Evolutionary conservation across 1,284 basidiomycete species (phyloP).

Genomic region (Ustilago sp.): DNA sequence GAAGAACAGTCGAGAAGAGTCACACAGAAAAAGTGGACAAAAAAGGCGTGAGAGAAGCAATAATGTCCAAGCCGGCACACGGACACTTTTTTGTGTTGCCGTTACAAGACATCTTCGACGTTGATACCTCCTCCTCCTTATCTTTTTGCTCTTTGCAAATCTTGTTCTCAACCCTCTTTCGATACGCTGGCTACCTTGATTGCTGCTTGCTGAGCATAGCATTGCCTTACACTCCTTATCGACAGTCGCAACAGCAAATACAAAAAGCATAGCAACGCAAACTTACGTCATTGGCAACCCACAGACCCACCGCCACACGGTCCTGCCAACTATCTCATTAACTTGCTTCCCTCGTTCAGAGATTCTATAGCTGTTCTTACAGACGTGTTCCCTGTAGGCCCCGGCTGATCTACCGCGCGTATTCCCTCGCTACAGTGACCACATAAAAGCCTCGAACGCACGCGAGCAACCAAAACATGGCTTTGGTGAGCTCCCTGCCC

Average conservation of each 20-base stretch:
- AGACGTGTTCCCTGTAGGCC: neutral
- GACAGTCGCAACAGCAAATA: neutral
- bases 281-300: neutral
- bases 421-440: neutral
- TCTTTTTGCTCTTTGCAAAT: conserved; percentile 2
- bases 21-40: neutral
- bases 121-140: neutral
- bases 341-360: neutral
- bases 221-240: neutral
- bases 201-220: conserved; percentile 3
- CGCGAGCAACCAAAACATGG: conserved; percentile 24
- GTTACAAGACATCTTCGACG: neutral
- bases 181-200: neutral
- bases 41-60: conserved; percentile 2
- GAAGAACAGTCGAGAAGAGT: conserved; percentile 9
- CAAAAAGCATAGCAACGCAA: conserved; percentile 2
- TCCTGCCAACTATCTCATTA: neutral
- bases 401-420: neutral
- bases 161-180: neutral
- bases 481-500: conserved; percentile 31
- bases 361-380: neutral
- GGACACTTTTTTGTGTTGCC: neutral
- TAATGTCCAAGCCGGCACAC: conserved; percentile 13
- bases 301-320: conserved; percentile 7
- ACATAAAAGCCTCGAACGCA: conserved; percentile 16